Evolutionary conservation across 306 rosid species (phyloP).

Genomic region (Vigna hirtella): DNA sequence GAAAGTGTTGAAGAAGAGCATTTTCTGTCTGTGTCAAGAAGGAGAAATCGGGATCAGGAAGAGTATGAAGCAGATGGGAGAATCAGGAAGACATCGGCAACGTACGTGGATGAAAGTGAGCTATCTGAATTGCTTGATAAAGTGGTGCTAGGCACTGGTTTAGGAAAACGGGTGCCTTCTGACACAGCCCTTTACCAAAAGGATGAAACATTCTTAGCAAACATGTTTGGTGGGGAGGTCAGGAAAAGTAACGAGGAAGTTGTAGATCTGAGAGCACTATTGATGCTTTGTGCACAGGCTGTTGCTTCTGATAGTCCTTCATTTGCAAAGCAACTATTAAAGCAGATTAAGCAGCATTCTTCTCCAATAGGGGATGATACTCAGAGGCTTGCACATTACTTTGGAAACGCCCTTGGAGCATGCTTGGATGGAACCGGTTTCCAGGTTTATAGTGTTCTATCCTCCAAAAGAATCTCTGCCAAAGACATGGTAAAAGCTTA

Average conservation of each 20-base stretch:
- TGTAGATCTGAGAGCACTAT: slow-evolving; percentile 59
- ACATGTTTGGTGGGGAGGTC: neutral
- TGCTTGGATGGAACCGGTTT: slow-evolving; percentile 66
- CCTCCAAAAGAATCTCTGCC: slow-evolving; percentile 51
- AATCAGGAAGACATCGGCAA: slow-evolving; percentile 56
- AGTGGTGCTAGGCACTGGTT: slow-evolving; percentile 49
- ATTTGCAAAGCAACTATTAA: slow-evolving; percentile 52
- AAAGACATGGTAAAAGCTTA: slow-evolving; percentile 60
- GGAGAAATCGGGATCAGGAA: slow-evolving; percentile 51
- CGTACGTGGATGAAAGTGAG: slow-evolving; percentile 52
- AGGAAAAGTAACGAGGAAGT: slow-evolving; percentile 37
- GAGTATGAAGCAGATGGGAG: slow-evolving; percentile 52
- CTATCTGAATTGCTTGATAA: slow-evolving; percentile 65
- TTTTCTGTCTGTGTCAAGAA: slow-evolving; percentile 15
- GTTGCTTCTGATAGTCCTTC: slow-evolving; percentile 56
- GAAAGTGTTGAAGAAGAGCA: slow-evolving; percentile 40
- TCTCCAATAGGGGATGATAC: slow-evolving; percentile 59
- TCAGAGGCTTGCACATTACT: slow-evolving; percentile 70
- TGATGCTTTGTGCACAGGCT: slow-evolving; percentile 68
- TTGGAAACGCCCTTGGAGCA: slow-evolving; percentile 68
- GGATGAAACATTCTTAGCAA: neutral
- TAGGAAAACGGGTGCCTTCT: slow-evolving; percentile 25
- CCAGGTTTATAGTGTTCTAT: slow-evolving; percentile 44
- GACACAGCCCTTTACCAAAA: neutral
- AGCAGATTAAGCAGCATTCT: slow-evolving; percentile 69